Conservation (phyloP, 2,329 filamentous ascomycete species). For the Phaeomoniella chlamydospora region DNA sequence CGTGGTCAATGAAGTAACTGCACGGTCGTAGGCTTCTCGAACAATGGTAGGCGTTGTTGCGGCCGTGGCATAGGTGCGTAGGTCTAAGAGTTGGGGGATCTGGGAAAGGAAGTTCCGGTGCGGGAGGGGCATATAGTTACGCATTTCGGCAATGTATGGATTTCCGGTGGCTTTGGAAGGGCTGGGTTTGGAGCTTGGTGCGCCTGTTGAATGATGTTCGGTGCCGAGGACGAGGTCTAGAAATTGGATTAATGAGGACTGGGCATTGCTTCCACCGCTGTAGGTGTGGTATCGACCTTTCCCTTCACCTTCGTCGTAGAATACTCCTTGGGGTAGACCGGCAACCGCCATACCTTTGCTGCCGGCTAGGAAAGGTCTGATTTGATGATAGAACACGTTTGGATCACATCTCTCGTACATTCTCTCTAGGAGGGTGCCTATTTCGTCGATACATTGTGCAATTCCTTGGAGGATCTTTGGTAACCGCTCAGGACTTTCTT, state of each 20-base stretch:
- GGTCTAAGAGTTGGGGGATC: conserved; percentile 22
- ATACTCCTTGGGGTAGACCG: conserved; percentile 35
- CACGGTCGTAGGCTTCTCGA: too few relatives aligned
- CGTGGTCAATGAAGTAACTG: too few relatives aligned
- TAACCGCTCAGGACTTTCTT: conserved; percentile 21
- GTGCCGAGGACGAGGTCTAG: conserved; percentile 38
- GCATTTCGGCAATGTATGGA: conserved; percentile 25
- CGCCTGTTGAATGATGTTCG: conserved; percentile 27
- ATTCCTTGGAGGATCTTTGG: conserved; percentile 24
- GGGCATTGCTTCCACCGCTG: conserved; percentile 39
- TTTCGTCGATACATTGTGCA: conserved; percentile 24
- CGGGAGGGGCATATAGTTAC: conserved; percentile 38
- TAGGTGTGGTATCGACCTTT: conserved; percentile 34
- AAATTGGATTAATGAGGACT: conserved; percentile 39
- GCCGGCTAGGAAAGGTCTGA: conserved; percentile 37
- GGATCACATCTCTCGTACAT: conserved; percentile 37
- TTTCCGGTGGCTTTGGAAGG: conserved; percentile 7
- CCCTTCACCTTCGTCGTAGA: conserved; percentile 35
- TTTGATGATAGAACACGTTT: conserved; percentile 34
- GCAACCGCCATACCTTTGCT: conserved; percentile 39
- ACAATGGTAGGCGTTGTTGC: too few relatives aligned
- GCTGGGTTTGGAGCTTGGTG: conserved; percentile 10
- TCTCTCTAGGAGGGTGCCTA: conserved; percentile 26
- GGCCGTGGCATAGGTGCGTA: too few relatives aligned
- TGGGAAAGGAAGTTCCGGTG: conserved; percentile 36